These are phyloP conservation scores for Aurinia saxatilis DNA, from an alignment of 345 rosid species.

Conservation along the genomic window DNA sequence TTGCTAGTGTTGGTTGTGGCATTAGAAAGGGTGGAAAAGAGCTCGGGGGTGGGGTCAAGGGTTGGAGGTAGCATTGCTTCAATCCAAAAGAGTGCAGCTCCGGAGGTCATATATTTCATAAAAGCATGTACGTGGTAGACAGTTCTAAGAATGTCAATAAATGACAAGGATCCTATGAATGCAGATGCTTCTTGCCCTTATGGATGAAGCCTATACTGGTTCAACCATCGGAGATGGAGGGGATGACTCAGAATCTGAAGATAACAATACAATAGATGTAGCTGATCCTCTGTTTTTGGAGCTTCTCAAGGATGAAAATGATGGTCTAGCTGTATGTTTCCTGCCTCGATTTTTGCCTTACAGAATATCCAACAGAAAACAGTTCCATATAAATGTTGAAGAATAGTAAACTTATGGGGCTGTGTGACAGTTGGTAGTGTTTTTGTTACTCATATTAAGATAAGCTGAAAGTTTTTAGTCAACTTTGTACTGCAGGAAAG, in stretches of 20 bases:
- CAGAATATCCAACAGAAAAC: not conserved
- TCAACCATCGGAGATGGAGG: slow-evolving; percentile 89
- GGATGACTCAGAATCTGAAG: slow-evolving; percentile 92
- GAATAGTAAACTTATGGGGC: not conserved
- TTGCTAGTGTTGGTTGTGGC: slow-evolving; percentile 78
- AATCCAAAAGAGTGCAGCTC: slow-evolving; percentile 92
- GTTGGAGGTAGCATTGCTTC: slow-evolving; percentile 90
- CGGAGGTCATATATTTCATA: slow-evolving; percentile 52
- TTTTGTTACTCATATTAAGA: too few relatives aligned
- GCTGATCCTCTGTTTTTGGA: slow-evolving; percentile 94
- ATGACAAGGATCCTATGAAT: slow-evolving; percentile 12
- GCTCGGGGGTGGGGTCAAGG: slow-evolving; percentile 62
- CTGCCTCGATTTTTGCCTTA: not conserved
- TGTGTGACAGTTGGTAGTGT: not conserved
- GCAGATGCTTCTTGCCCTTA: slow-evolving; percentile 95
- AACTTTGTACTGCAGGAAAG: slow-evolving; percentile 56
- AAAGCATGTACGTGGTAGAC: slow-evolving; percentile 7
- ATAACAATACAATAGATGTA: slow-evolving; percentile 60
- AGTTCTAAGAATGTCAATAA: not conserved
- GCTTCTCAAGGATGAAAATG: slow-evolving; percentile 97
- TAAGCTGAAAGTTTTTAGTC: not conserved
- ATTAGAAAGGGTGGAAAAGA: slow-evolving; percentile 81
- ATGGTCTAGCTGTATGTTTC: slow-evolving; percentile 78
- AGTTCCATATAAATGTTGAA: not conserved
- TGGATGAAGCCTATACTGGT: slow-evolving; percentile 99